Evolutionary conservation across 192 early-diverging fungal genomes (phyloP).

Genomic region (Neocallimastix lanati): DNA sequence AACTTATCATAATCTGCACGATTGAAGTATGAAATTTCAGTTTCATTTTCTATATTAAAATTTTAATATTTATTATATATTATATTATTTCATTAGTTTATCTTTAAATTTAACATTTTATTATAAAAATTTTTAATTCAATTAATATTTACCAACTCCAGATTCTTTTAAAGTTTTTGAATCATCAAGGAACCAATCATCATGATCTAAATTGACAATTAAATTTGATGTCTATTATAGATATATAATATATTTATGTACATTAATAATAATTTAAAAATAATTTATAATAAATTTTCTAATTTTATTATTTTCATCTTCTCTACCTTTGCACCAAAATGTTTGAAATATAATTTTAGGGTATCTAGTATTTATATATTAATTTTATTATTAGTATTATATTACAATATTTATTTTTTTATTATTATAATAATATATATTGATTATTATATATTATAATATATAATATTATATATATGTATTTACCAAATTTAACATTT

Average conservation of each 20-base stretch:
- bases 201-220: constrained; percentile 69
- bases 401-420: no score
- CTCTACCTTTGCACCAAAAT: constrained; percentile 50
- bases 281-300: no score
- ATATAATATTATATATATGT: no score
- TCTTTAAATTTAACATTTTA: no score
- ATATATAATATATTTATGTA: no score
- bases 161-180: constrained; percentile 23
- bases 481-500: constrained; percentile 43
- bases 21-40: constrained; percentile 71
- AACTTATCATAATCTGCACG: constrained; percentile 45
- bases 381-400: no score
- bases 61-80: constrained; percentile 1
- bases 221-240: constrained; percentile 63
- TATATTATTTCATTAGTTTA: no score
- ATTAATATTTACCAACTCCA: constrained; percentile 32
- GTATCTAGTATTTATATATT: constrained; percentile 49
- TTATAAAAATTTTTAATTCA: no score
- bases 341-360: constrained; percentile 53
- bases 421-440: no score
- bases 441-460: no score
- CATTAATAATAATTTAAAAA: no score
- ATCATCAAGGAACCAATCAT: constrained; percentile 37
- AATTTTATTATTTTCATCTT: no score
- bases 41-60: constrained; percentile 50